Evolutionary conservation across 83 land plant species (phyloP).

Genomic region (Thuja plicata): DNA sequence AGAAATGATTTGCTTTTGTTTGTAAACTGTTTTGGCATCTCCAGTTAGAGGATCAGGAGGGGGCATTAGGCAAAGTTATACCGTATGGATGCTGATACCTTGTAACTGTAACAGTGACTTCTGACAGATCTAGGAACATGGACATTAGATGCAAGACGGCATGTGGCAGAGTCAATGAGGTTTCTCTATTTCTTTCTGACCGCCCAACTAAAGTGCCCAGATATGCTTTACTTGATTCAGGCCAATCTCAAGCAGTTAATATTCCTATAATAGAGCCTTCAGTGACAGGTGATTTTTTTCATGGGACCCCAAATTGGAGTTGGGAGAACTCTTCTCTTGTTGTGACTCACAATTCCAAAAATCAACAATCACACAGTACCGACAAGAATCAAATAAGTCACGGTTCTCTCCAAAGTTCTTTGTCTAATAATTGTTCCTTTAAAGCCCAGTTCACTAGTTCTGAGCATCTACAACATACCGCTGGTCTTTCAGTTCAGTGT

Average conservation of each 20-base stretch:
- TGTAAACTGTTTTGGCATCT: not conserved
- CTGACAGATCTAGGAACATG: not conserved
- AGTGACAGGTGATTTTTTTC: not conserved
- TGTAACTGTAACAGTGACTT: not conserved
- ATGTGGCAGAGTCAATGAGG: not conserved
- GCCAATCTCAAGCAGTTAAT: not conserved
- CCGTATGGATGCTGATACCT: not conserved
- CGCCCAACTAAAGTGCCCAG: not conserved
- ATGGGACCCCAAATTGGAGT: not conserved
- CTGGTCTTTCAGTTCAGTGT: not conserved
- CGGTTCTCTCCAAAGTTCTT: not conserved
- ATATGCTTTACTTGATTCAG: conserved; percentile 2
- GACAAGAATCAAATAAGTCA: conserved; percentile 2
- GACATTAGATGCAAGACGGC: not conserved
- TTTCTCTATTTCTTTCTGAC: conserved; percentile 4
- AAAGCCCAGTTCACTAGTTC: not conserved
- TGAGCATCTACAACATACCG: not conserved
- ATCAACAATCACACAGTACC: not conserved
- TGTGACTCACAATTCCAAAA: not conserved
- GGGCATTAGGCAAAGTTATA: not conserved
- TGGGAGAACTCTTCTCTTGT: not conserved
- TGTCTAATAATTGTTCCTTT: not conserved
- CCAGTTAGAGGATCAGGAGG: not conserved
- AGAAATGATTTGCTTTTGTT: not conserved
- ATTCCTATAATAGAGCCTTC: not conserved